Base-by-base conservation (phyloP, 208 protist genomes). In the Acanthamoeba healyi region DNA sequence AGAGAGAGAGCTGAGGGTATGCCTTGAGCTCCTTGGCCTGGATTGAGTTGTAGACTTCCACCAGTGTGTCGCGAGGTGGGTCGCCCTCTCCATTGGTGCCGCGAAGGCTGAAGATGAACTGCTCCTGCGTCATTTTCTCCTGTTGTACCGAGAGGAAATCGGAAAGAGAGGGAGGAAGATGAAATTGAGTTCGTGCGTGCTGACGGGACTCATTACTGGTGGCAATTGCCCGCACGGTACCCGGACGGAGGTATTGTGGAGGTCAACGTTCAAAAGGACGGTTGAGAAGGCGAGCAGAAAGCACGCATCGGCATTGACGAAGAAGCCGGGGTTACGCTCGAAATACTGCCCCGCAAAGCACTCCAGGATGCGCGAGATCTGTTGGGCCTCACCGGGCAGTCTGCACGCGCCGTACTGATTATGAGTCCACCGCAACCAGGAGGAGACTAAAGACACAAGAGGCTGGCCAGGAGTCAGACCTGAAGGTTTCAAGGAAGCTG, bases 321-420 rank as follows among this genome's bases (percentile, higher is more conserved):
- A 86, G 6, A 74, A 22, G 7, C 72, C 38, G 1, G 90, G 58
- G 5, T 94, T 86, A 15, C 51, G 42, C 24, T 38, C 10, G 32
- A 38, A 88, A 32, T 94, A 95, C 0, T 56, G 32, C 17, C 26
- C 15, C 2, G 86, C 56, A 14, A 96, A 95, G 24, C 36, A 26
- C 63, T 95, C 94, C 38, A 97, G 49, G 4, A 96, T 95, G 9
- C 87, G n/a, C 40, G 87, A 51, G 32, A 97, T 82, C 12, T 96
- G 79, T 42, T 84, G 81, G 3, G 95, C 56, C 29, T 97, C 96
- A n/a, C 95, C 95, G 3, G 79, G 89, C 32, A 97, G 77, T n/a
- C 84, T 92, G 40, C 77, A 94, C 12, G 38, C 15, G 12, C 29
- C 26, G n/a, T n/a, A n/a, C n/a, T n/a, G n/a, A n/a, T n/a, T n/a